Percentiles rank a stretch among this genome's conserved stretches.
phyloP scores from a whole-genome alignment of 164 flowering plant species.

The Paratinospora sagittata region DNA sequence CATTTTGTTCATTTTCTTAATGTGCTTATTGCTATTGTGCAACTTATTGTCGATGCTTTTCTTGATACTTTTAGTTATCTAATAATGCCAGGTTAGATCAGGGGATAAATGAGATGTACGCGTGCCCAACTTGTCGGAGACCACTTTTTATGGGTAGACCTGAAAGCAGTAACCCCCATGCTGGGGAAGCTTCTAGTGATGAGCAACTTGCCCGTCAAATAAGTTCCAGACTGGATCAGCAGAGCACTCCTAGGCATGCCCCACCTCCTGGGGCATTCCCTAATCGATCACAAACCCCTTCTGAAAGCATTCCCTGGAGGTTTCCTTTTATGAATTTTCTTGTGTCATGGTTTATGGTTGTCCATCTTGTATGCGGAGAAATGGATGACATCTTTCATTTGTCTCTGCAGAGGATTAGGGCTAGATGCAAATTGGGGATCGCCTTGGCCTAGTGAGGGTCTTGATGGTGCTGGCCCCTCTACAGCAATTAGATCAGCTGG shows the following conservation, averaged over 20 bases:
- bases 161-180: constrained; percentile 32
- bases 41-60: background rate
- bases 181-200: constrained; percentile 46
- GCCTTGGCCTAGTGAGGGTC: constrained; percentile 51
- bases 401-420: constrained; percentile 43
- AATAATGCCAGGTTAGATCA: constrained; percentile 81
- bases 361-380: background rate
- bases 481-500: constrained; percentile 60
- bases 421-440: constrained; percentile 63
- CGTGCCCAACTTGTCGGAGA: constrained; percentile 97
- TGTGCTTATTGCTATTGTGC: background rate
- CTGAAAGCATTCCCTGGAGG: constrained; percentile 71
- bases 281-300: constrained; percentile 43
- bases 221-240: constrained; percentile 49
- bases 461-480: constrained; percentile 94
- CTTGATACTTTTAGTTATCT: constrained; percentile 10
- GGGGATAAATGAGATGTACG: constrained; percentile 62
- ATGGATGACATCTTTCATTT: constrained; percentile 2
- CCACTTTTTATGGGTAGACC: constrained; percentile 61
- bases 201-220: constrained; percentile 79
- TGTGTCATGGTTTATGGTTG: background rate
- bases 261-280: constrained; percentile 50
- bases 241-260: constrained; percentile 34
- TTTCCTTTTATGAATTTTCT: constrained; percentile 21
- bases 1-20: background rate